Base-by-base conservation (phyloP, 495 filamentous ascomycete species). In the Immersiella caudata region DNA sequence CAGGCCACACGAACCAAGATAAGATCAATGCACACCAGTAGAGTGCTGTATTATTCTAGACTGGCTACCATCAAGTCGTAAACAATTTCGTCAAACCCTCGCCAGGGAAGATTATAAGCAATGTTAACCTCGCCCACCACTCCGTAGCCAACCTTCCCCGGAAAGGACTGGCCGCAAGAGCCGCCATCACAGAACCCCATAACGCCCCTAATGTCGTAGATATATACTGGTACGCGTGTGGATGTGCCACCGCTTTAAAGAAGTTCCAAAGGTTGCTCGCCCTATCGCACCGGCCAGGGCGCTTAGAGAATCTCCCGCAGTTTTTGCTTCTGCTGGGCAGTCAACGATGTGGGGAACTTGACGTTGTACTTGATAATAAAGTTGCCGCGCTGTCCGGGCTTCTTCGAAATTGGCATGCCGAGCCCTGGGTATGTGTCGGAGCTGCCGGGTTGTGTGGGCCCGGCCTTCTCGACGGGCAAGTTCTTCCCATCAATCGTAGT, bases 351-450 rank as follows among this genome's bases (percentile, higher is more conserved):
- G 6, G 95, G 95, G 82, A 97, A 98, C 71, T 89, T 92, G 71
- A 98, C 93, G 68, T 94, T 94, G 60, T 96, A 91, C 14, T 86
- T 90, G n/a, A 98, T 86, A 66, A 98, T 81, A 62, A 99, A 89
- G 72, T 97, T 90, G 7, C 95, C 95, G 49, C 95, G 86, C 70
- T 92, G 86, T 51, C 77, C 88, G 0, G 90, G 92, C 70, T 93
- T 93, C 84, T 94, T 97, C 60, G 91, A 92, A 73, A 93, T 86
- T 46, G 93, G 92, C 95, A 99, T 98, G 59, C 95, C 95, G 49
- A 91, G 84, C 16, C 84, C 82, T 0, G 95, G 95, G 70, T 90
- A 99, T n/a, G 81, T 81, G 68, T 97, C 93, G 63, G 86, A 85
- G 71, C 85, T 88, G 20, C 91, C 93, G 0, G 94, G 92, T 60